Evolutionary conservation across 441 rosid genomes (phyloP), one percentile per base, ranked within the genome.

Genomic region (Daphne laureola): DNA sequence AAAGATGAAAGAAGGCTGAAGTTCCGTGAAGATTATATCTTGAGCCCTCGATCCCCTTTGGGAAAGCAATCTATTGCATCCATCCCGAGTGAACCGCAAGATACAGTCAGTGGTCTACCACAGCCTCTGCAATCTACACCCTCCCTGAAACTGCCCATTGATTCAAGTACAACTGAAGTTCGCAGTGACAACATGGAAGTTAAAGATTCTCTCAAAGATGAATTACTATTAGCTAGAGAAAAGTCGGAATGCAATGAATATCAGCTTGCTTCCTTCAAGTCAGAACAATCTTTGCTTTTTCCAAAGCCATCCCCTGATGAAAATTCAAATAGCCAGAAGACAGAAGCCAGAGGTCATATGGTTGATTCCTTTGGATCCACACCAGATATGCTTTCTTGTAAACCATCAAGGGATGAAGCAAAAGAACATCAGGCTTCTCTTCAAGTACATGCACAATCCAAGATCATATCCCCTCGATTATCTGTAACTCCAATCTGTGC

Each of bases 381-480:
- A 9, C 65, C 50, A 38, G 53, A 71, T 49, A 15, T 4, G 0
- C 64, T 70, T 43, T 51, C 60, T 50, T 59, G 55, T 49, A 61
- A 53, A 52, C 70, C 78, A 53, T 62, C 62, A 46, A 55, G 48
- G 40, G 78, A 76, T 65, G 80, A 78, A 52, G 55, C 72, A 4
- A 68, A 68, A 54, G 82, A 82, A 59, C 64, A 70, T 48, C 78
- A 51, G 26, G 73, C 80, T 70, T 44, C 79, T 60, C 66, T 78
- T 46, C 90, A 78, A 65, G 61, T 57, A 36, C 66, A 77, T 51
- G 57, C 72, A 69, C 84, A 70, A 54, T 64, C 92, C 8, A 82
- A 77, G 77, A 81, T 79, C 51, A 65, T 82, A 59, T 77, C 90
- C 15, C 87, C 66, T 51, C 68, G 78, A 57, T 31, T 56, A 21